phyloP scores from a whole-genome alignment of 2,329 filamentous ascomycete species.

The Aspergillus pseudoviridinutans region DNA sequence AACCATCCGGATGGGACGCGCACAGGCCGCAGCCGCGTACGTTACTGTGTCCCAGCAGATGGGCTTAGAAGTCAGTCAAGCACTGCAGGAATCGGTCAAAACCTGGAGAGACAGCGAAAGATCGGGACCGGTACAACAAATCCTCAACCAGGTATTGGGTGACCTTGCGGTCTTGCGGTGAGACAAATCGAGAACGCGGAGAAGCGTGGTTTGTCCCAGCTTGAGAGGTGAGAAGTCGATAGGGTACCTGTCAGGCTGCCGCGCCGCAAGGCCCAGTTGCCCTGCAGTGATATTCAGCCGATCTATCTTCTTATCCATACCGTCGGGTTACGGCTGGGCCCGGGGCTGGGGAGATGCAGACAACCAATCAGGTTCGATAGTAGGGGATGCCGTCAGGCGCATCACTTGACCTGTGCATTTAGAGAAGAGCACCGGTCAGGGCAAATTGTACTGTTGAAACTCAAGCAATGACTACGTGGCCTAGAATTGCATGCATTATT shows the following conservation, averaged over 20 bases:
- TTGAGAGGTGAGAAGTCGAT: neutral
- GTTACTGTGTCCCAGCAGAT: constrained; percentile 23
- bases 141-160: constrained; percentile 30
- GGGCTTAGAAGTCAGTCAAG: constrained; percentile 16
- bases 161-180: constrained; percentile 4
- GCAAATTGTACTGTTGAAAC: neutral
- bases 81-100: constrained; percentile 21
- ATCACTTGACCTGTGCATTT: neutral
- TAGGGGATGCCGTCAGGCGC: no score
- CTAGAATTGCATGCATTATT: neutral
- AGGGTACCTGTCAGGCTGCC: neutral
- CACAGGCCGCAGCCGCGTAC: constrained; percentile 33
- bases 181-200: neutral
- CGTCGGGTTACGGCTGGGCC: neutral
- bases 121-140: constrained; percentile 33
- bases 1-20: constrained; percentile 34
- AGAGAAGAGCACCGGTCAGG: neutral
- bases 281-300: neutral
- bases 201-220: neutral
- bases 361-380: neutral
- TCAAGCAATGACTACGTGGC: neutral
- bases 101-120: constrained; percentile 38
- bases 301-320: neutral
- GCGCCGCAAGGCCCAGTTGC: neutral
- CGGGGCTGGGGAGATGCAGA: neutral